Conservation (phyloP, 2,329 filamentous ascomycete genomes). For the Scedosporium boydii region DNA sequence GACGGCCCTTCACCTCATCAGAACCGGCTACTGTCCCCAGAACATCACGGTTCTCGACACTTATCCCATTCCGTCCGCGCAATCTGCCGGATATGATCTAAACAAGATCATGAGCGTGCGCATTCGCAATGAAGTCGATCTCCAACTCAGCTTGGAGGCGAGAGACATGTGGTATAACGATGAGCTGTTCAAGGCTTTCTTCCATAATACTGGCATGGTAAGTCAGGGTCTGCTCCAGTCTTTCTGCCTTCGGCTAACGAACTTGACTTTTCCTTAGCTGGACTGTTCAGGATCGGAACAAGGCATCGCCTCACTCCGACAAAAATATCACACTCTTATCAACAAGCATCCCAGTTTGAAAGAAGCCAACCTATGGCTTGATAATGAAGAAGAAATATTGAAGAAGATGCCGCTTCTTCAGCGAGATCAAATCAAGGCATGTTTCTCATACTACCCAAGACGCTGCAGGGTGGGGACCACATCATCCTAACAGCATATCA, state of each 20-base stretch:
- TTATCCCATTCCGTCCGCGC: slow-evolving; percentile 33
- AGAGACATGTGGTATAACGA: slow-evolving; percentile 31
- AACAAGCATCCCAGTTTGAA: slow-evolving; percentile 19
- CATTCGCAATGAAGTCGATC: slow-evolving; percentile 19
- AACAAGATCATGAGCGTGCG: slow-evolving; percentile 37
- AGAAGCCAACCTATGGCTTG: slow-evolving; percentile 29
- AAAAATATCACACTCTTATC: slow-evolving; percentile 22
- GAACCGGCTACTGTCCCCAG: slow-evolving; percentile 28
- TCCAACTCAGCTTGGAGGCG: slow-evolving; percentile 22
- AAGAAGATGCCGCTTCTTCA: slow-evolving; percentile 27
- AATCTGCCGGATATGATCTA: slow-evolving; percentile 35
- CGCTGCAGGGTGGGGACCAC: neutral
- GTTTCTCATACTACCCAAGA: neutral
- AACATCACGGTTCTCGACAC: slow-evolving; percentile 37
- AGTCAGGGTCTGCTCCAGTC: neutral
- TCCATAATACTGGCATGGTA: slow-evolving; percentile 33
- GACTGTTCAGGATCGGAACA: slow-evolving; percentile 21
- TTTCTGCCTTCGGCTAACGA: neutral
- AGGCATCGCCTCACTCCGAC: slow-evolving; percentile 20
- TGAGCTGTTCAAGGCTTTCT: slow-evolving; percentile 31
- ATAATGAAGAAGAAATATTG: slow-evolving; percentile 32
- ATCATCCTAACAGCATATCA: neutral
- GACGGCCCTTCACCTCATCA: slow-evolving; percentile 33
- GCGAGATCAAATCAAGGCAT: slow-evolving; percentile 27
- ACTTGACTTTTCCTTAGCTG: slow-evolving; percentile 11